Evolutionary conservation across 805 yeast genomes (phyloP), one percentile per base, ranked within the genome.

Genomic region (Komagataella mondaviorum): DNA sequence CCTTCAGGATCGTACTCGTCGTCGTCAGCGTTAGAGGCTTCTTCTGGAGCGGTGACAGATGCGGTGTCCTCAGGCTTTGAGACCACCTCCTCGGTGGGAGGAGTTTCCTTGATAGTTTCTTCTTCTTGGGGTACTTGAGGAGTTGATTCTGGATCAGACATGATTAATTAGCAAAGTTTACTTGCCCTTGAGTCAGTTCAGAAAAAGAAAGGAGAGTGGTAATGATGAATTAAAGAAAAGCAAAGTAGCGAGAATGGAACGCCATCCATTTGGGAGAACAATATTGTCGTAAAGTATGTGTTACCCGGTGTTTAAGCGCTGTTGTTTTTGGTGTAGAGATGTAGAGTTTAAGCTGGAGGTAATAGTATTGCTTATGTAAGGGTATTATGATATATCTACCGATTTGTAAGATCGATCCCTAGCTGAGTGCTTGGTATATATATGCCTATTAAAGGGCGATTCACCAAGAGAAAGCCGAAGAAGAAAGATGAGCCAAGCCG

Each of bases 371-470:
- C 39, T 30, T 30, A 30, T 30, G 39, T 30, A 30, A 30, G 7
- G 39, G 14, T 30, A 30, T 14, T 14, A 20, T 20, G 4, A 20
- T 20, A 20, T 20, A 20, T 20, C 20, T 20, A 20, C 3, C 4
- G 20, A 20, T 20, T 20, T 20, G 20, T 20, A 20, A 20, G 20
- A 20, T 20, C 20, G 20, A 20, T 20, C 20, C 4, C 4, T n/a
- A n/a, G n/a, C n/a, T 20, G 20, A 20, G 3, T 20, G 3, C 20
- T 20, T 20, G 20, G 20, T 2, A 12, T 30, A 30, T 10, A 30
- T 47, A 60, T 61, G 68, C 65, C 62, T 20, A 53, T 63, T 0
- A 56, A 56, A 45, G 68, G 63, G 45, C 47, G 54, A 14, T 47
- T 46, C 54, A 51, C 45, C 6, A 51, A 44, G 48, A 39, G 47